Evolutionary conservation across 345 rosid genomes (phyloP), one percentile per base, ranked within the genome.

Genomic region (Physaria fendleri): DNA sequence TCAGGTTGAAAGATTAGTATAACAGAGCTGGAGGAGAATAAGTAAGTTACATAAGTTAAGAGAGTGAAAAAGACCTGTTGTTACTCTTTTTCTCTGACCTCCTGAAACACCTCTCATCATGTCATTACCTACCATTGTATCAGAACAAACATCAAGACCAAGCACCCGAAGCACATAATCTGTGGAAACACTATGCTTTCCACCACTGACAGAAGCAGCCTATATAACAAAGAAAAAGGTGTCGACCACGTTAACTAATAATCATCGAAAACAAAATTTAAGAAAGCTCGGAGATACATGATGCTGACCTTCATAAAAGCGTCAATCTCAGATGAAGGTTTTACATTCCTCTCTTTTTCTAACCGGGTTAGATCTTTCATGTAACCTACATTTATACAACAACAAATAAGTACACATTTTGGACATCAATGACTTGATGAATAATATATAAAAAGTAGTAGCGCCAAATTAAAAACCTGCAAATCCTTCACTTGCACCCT

Each of bases 61-160:
- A 68, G 56, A 56, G 67, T 43, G 72, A 76, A 56, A 69, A 50
- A 51, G 39, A 91, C 98, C 96, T 66, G 98, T 85, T 21, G 98
- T 88, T 55, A 91, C 96, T 71, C 98, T 78, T 75, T 88, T 91
- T 41, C 86, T 84, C 45, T 88, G 98, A 46, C 98, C 98, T 43
- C 98, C 98, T 3, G 98, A 91, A 64, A 91, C 90, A 22, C 98
- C 98, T 78, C 98, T 81, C 59, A 85, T 67, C 98, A 91, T 91
- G 44, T 91, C 98, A 69, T 71, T 88, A 42, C 98, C 98, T 25
- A 88, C 96, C 14, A 81, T 52, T 14, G 98, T 91, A 45, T 91
- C 95, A 18, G 98, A 75, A 62, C 98, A 88, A 50, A 84, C 54
- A 57, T 91, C 95, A 58, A 91, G 92, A 56, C 98, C 98, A 66